Base-by-base conservation (phyloP, 169 alveolate species). In the Eimeria zaria region DNA sequence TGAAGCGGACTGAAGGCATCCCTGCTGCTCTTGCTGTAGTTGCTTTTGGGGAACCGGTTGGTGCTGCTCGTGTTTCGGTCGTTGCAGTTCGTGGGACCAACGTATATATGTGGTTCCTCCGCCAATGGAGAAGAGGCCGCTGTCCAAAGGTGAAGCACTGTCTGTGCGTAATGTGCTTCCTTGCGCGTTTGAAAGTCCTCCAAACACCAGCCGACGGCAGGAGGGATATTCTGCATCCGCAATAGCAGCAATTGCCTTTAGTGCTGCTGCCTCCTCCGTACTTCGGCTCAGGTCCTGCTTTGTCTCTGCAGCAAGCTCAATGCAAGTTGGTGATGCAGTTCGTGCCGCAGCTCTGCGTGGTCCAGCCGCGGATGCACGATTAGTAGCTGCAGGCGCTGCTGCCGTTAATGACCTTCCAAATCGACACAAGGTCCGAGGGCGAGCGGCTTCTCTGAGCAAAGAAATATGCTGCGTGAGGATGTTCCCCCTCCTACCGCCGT, bases 81-180 rank as follows among this genome's bases (percentile, higher is more conserved):
- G 74, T 55, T 53, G 91, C 76, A 51, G 58, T 30, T 55, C 53
- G 55, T 83, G 91, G 55, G 51, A 20, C 73, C 91, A 36, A 74
- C 55, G 73, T 3, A 30, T 30, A 83, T 14, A 18, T 22, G 74
- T 55, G 30, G 78, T 12, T 30, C 30, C 58, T 41, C 67, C 88
- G 39, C 44, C 64, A 46, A 41, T 20, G 58, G 41, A 30, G 46
- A 55, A 30, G n/a, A n/a, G 9, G 36, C 7, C 53, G 18, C 91
- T 33, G 48, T 30, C 41, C 76, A 39, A 12, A 14, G 33, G 74
- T 55, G 76, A 33, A 11, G 11, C 27, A 48, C 67, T 51, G 22
- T 30, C 8, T 0, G 5, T 4, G 39, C 9, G 36, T 30, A 48
- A 16, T 30, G 53, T 39, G 18, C 20, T 20, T 36, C 58, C 53